Percentiles rank a stretch among this genome's conserved stretches.
phyloP scores from a whole-genome alignment of 768 basidiomycete species.

The Pleurotus citrinopileatus region DNA sequence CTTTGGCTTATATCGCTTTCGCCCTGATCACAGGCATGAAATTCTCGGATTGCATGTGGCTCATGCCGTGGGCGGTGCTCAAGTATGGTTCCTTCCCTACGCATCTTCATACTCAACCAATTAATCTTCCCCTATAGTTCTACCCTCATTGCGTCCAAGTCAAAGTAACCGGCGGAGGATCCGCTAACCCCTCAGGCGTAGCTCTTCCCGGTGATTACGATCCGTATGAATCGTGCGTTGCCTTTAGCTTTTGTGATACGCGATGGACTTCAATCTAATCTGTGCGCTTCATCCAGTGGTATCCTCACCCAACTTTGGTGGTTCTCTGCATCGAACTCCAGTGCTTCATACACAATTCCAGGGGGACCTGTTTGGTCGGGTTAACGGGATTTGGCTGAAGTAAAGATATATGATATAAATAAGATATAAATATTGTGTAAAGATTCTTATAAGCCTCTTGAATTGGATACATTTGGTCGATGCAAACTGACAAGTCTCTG shows the following conservation, averaged over 20 bases:
- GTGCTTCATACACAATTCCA: conserved; percentile 14
- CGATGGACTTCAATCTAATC: not conserved
- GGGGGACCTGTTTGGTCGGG: conserved; percentile 13
- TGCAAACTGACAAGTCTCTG: too few species aligned
- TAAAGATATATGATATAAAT: too few species aligned
- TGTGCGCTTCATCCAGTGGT: not conserved
- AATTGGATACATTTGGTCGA: too few species aligned
- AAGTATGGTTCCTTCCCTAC: conserved; percentile 36
- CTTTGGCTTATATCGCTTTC: not conserved
- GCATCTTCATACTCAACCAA: not conserved
- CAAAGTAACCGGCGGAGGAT: conserved; percentile 30
- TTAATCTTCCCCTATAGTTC: conserved; percentile 20
- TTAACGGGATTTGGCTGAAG: too few species aligned
- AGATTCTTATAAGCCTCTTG: too few species aligned
- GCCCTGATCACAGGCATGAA: not conserved
- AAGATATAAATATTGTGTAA: too few species aligned
- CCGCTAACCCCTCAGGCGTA: conserved; percentile 28
- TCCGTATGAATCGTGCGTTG: conserved; percentile 24
- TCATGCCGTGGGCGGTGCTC: conserved; percentile 30
- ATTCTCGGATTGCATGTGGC: conserved; percentile 33
- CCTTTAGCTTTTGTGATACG: conserved; percentile 12
- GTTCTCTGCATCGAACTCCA: conserved; percentile 15
- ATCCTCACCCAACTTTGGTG: conserved; percentile 19
- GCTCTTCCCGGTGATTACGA: conserved; percentile 37
- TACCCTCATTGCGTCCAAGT: conserved; percentile 35